These are phyloP conservation scores for Sonneratia caseolaris DNA, from an alignment of 345 rosid genomes.

Conservation along the genomic window DNA sequence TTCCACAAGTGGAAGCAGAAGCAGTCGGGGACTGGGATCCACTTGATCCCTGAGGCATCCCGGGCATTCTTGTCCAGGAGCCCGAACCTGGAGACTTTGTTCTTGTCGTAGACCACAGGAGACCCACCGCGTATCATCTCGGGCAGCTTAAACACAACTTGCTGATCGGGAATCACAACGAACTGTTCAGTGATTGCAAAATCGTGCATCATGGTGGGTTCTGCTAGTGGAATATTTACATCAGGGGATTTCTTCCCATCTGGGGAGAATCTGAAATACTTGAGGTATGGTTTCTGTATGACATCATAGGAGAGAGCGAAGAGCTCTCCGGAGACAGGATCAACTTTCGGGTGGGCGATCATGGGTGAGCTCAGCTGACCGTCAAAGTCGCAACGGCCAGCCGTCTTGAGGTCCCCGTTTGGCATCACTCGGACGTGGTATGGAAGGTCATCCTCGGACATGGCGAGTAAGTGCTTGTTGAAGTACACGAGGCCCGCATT, in stretches of 20 bases:
- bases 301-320: neutral
- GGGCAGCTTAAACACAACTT: neutral
- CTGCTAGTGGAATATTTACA: neutral
- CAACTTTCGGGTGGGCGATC: slow-evolving; percentile 4
- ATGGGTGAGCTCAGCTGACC: neutral
- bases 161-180: slow-evolving; percentile 4
- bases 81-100: neutral
- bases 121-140: neutral
- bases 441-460: slow-evolving; percentile 2
- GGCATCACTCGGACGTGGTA: neutral
- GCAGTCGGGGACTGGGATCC: slow-evolving; percentile 1
- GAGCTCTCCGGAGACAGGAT: slow-evolving; percentile 2
- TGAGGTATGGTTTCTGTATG: neutral
- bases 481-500: slow-evolving; percentile 1
- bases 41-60: neutral
- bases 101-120: neutral
- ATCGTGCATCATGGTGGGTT: slow-evolving; percentile 3
- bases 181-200: neutral
- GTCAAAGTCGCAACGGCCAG: neutral
- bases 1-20: slow-evolving; percentile 5
- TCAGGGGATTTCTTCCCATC: slow-evolving; percentile 2
- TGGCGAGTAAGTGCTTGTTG: neutral
- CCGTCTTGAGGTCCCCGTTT: slow-evolving; percentile 1
- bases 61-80: neutral
- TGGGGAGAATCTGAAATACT: slow-evolving; percentile 2